Percentiles rank a stretch among this genome's conserved stretches.
These are phyloP conservation scores for Craspedostauros australis DNA, from an alignment of 108 stramenopile genomes.

Conservation along the genomic window DNA sequence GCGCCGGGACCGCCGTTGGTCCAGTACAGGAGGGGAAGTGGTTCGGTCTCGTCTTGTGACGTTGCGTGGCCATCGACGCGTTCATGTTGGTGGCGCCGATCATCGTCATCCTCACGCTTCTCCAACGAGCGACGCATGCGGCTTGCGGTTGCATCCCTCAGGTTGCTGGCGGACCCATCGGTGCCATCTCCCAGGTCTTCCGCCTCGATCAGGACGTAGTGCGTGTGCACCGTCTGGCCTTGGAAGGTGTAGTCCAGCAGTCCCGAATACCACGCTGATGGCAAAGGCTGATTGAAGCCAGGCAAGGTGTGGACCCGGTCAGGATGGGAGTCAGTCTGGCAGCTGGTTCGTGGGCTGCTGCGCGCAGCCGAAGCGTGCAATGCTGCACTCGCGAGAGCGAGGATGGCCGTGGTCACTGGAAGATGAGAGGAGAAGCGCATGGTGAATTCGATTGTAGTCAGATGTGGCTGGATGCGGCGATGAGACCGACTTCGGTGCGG, in stretches of 20 bases:
- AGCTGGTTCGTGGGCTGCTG: no score
- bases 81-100: constrained; percentile 1
- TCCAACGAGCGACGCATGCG: constrained; percentile 15
- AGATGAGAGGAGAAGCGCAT: no score
- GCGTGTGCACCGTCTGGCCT: constrained; percentile 40
- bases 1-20: constrained; percentile 84
- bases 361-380: no score
- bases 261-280: constrained; percentile 48
- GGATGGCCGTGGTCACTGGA: no score
- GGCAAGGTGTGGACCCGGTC: constrained; percentile 35
- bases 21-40: not conserved
- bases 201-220: constrained; percentile 46
- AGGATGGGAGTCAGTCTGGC: no score
- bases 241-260: constrained; percentile 38
- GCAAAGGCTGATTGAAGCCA: constrained; percentile 42
- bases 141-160: constrained; percentile 26
- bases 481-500: no score
- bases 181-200: constrained; percentile 33
- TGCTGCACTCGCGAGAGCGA: no score
- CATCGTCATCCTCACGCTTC: not conserved
- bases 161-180: no score
- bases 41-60: no score
- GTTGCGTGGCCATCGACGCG: not conserved
- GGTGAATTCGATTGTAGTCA: no score
- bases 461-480: no score